These are phyloP conservation scores for Diaporthe nobilis DNA, from an alignment of 2,329 filamentous ascomycete species.

Conservation along the genomic window DNA sequence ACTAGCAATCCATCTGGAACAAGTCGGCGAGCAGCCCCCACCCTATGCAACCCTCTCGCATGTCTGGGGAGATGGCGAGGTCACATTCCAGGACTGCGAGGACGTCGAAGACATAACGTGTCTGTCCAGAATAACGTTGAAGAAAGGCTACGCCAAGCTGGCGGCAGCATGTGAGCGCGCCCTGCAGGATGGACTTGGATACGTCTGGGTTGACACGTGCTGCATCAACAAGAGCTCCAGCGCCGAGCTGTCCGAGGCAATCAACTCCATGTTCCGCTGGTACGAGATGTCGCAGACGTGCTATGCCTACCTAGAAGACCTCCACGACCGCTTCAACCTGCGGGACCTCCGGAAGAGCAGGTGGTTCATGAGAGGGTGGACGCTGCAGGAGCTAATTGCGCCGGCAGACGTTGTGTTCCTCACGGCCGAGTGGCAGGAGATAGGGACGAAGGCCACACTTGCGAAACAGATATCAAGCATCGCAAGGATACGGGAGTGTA, in stretches of 20 bases:
- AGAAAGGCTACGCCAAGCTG: slow-evolving; percentile 5
- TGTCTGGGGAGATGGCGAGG: slow-evolving; percentile 19
- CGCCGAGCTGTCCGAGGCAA: slow-evolving; percentile 35
- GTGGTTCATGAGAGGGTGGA: slow-evolving; percentile 31
- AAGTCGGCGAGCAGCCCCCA: slow-evolving; percentile 24
- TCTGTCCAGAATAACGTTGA: slow-evolving; percentile 13
- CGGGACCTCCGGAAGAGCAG: slow-evolving; percentile 17
- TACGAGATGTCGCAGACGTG: slow-evolving; percentile 32
- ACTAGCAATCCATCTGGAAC: slow-evolving; percentile 5
- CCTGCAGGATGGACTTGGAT: slow-evolving; percentile 1
- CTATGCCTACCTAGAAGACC: slow-evolving; percentile 36
- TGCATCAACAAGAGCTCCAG: slow-evolving; percentile 38
- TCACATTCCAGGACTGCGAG: slow-evolving; percentile 23
- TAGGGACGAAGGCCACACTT: slow-evolving; percentile 20
- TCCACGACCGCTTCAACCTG: slow-evolving; percentile 22
- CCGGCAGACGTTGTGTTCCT: slow-evolving; percentile 27
- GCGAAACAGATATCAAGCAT: slow-evolving; percentile 7
- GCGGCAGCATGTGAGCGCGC: slow-evolving; percentile 24
- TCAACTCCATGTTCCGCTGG: slow-evolving; percentile 41
- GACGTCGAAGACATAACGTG: slow-evolving; percentile 5
- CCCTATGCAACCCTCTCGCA: slow-evolving; percentile 26
- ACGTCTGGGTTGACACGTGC: slow-evolving; percentile 39
- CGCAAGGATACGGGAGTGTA: slow-evolving; percentile 18
- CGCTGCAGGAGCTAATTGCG: slow-evolving; percentile 23
- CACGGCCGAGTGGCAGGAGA: slow-evolving; percentile 22